These are phyloP conservation scores for Leishmania tarentolae DNA, from an alignment of 208 protist genomes.

Conservation along the genomic window DNA sequence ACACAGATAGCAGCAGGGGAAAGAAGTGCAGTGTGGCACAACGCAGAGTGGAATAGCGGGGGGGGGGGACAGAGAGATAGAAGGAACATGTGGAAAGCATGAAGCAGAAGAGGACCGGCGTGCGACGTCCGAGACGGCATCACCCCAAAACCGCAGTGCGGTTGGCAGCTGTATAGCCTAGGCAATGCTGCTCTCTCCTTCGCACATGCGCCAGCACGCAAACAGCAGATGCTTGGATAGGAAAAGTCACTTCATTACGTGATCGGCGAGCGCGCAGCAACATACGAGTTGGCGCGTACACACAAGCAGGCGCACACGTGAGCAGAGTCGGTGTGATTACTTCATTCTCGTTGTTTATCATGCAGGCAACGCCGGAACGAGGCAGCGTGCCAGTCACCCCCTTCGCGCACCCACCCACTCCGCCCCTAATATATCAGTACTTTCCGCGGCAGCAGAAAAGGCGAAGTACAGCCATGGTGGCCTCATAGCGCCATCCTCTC, in stretches of 20 bases:
- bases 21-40: neutral
- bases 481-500: constrained; percentile 56
- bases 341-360: neutral
- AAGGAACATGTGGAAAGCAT: neutral
- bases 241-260: neutral
- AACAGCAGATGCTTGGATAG: neutral
- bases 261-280: neutral
- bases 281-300: neutral
- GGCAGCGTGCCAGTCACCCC: neutral
- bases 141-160: neutral
- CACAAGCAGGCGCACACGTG: neutral
- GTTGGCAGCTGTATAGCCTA: neutral
- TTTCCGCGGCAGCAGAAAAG: constrained; percentile 62
- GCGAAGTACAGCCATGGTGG: constrained; percentile 65
- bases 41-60: neutral
- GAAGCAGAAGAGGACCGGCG: too few relatives aligned
- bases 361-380: neutral
- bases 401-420: neutral
- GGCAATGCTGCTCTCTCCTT: neutral
- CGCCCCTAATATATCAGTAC: constrained; percentile 4
- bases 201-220: neutral
- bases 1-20: neutral
- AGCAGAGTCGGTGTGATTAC: neutral
- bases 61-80: neutral
- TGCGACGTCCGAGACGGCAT: neutral